Percentiles rank a stretch among this genome's conserved stretches.
phyloP scores from a whole-genome alignment of 495 filamentous ascomycete species.

The Neohortaea acidophila region DNA sequence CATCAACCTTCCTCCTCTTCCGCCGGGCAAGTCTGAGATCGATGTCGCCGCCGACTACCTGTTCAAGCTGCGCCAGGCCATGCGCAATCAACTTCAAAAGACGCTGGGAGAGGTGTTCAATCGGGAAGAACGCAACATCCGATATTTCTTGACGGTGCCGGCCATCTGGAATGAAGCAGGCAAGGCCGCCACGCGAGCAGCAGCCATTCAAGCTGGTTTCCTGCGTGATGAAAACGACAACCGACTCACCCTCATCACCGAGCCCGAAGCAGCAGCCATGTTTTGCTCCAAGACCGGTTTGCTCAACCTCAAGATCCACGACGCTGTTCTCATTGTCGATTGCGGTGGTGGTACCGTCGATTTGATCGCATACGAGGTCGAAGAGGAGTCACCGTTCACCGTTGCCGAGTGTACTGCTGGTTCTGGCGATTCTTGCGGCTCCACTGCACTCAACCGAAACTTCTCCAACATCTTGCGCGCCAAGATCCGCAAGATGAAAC shows the following conservation, averaged over 20 bases:
- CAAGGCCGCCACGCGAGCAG: slow-evolving; percentile 55
- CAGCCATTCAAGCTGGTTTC: slow-evolving; percentile 61
- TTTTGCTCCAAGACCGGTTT: slow-evolving; percentile 63
- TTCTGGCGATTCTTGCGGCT: slow-evolving; percentile 60
- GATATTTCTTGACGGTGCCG: slow-evolving; percentile 58
- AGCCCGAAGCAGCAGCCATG: slow-evolving; percentile 56
- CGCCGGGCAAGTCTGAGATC: slow-evolving; percentile 62
- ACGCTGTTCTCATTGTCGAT: slow-evolving; percentile 60
- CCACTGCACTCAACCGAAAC: slow-evolving; percentile 58
- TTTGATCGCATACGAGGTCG: slow-evolving; percentile 63
- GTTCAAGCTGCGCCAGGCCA: slow-evolving; percentile 59
- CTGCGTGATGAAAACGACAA: slow-evolving; percentile 63
- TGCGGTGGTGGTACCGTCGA: slow-evolving; percentile 64
- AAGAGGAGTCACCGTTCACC: slow-evolving; percentile 59
- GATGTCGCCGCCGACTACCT: slow-evolving; percentile 65
- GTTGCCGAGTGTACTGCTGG: slow-evolving; percentile 62
- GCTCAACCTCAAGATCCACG: slow-evolving; percentile 57
- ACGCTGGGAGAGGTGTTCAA: slow-evolving; percentile 64
- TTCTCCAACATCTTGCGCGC: slow-evolving; percentile 61
- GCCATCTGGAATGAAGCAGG: slow-evolving; percentile 67
- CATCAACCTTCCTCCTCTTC: slow-evolving; percentile 61
- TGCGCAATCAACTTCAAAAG: slow-evolving; percentile 58
- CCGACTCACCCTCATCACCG: slow-evolving; percentile 53
- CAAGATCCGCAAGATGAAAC: slow-evolving; percentile 67
- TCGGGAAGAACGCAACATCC: slow-evolving; percentile 58